Base-by-base conservation (phyloP, 495 filamentous ascomycete species). In the Trichoderma erinaceum region DNA sequence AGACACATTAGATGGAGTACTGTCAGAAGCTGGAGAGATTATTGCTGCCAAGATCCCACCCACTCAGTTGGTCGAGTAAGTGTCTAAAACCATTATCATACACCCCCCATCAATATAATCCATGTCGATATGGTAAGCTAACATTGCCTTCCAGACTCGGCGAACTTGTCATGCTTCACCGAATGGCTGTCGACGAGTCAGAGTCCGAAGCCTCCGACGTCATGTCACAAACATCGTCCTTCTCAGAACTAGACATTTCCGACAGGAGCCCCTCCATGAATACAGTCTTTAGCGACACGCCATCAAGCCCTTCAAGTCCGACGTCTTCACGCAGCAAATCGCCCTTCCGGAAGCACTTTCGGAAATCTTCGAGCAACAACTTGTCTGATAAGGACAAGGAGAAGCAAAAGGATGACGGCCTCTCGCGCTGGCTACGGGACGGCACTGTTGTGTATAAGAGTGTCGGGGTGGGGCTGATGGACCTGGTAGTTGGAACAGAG, bases 371-470 rank as follows among this genome's bases (percentile, higher is more conserved):
- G 25, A 69, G 71, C 8, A 70, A 48, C 29, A 70, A 48, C 29
- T 70, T 70, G 1, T 76, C 73, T 46, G 65, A 73, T 58, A 68
- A 69, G 50, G 63, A 65, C 13, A 70, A 68, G 3, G 71, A 76
- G 32, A 72, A 77, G 27, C 78, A 82, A 29, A 70, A n/a, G 48
- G 66, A 67, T n/a, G 66, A 67, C 43, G 52, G 4, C 21, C n/a
- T 61, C 29, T 41, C 52, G 76, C 82, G 87, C 25, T 95, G 92
- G 91, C 75, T 96, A 68, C 80, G 87, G 67, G 82, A 78, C 27
- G 94, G 94, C 2, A 97, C 96, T 78, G 91, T 96, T 43, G 87
- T 95, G 27, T 95, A 91, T 73, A 94, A 94, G 81, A 88, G 86
- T 71, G 91, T 95, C 11, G 91, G 91, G 1, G 70, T 93, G 58